These are phyloP conservation scores for Nothophoma quercina DNA, from an alignment of 2,329 filamentous ascomycete species.

Conservation along the genomic window DNA sequence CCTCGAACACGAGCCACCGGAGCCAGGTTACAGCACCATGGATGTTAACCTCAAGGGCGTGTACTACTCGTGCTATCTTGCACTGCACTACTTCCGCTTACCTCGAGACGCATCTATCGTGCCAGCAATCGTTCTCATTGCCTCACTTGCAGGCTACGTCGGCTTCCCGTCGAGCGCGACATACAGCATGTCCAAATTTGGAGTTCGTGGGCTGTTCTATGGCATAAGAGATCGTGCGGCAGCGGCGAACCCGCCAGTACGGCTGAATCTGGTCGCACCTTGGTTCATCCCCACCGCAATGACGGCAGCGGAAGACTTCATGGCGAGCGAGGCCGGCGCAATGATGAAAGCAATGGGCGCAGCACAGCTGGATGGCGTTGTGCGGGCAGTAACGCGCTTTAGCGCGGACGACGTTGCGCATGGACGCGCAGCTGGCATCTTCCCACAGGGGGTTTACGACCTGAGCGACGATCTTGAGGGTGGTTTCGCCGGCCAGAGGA, in stretches of 20 bases:
- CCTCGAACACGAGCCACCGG: slow-evolving; percentile 23
- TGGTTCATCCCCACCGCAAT: slow-evolving; percentile 37
- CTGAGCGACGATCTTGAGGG: slow-evolving; percentile 34
- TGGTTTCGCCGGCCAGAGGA: slow-evolving; percentile 7
- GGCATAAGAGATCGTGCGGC: slow-evolving; percentile 27
- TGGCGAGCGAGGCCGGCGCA: slow-evolving; percentile 19
- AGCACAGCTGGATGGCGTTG: slow-evolving; percentile 30
- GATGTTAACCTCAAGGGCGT: slow-evolving; percentile 35
- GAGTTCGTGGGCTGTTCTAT: slow-evolving; percentile 37
- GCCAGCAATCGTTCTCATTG: slow-evolving; percentile 29
- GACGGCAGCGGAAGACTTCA: slow-evolving; percentile 18
- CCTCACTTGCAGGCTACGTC: slow-evolving; percentile 34
- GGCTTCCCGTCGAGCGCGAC: slow-evolving; percentile 31
- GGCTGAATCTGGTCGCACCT: slow-evolving; percentile 40
- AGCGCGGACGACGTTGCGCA: slow-evolving; percentile 21
- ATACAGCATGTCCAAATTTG: slow-evolving; percentile 40
- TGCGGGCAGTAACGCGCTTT: slow-evolving; percentile 29
- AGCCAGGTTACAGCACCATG: slow-evolving; percentile 25
- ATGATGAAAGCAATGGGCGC: slow-evolving; percentile 24
- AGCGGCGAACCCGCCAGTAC: slow-evolving; percentile 17
- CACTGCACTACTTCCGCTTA: slow-evolving; percentile 36
- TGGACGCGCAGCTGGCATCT: slow-evolving; percentile 28
- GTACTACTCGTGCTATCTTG: slow-evolving; percentile 36
- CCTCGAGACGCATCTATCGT: slow-evolving; percentile 26
- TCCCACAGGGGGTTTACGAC: slow-evolving; percentile 27